These are phyloP conservation scores for Ustilago shanxiensis DNA, from an alignment of 1,284 basidiomycete species.

Conservation along the genomic window DNA sequence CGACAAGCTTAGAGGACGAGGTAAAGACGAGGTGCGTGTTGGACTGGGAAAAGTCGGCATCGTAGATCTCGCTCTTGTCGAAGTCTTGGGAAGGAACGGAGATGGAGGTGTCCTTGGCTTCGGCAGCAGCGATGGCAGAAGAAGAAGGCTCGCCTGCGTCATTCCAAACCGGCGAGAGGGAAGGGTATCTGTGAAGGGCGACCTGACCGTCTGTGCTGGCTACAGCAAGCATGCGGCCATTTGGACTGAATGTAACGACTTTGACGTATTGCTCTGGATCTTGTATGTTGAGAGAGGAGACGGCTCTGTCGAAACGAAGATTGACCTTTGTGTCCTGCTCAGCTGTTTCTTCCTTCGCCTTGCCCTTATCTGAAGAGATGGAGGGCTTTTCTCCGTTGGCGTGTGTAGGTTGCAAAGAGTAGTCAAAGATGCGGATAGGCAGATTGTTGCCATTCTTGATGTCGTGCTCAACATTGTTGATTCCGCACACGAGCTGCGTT, in stretches of 20 bases:
- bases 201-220: conserved; percentile 62
- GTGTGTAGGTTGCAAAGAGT: conserved; percentile 11
- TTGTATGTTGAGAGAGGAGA: conserved; percentile 49
- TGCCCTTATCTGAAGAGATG: conserved; percentile 23
- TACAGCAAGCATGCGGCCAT: conserved; percentile 57
- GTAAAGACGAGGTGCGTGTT: conserved; percentile 61
- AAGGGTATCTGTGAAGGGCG: conserved; percentile 61
- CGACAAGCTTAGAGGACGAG: conserved; percentile 54
- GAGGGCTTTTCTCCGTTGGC: background rate
- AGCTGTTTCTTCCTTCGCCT: conserved; percentile 22
- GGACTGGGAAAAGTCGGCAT: conserved; percentile 65
- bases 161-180: conserved; percentile 53
- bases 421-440: conserved; percentile 60
- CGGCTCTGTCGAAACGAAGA: conserved; percentile 32
- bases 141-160: conserved; percentile 33
- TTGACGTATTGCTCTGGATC: conserved; percentile 61
- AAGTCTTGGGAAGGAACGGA: conserved; percentile 48
- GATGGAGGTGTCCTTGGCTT: conserved; percentile 46
- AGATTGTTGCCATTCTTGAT: conserved; percentile 52
- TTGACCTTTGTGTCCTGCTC: conserved; percentile 20
- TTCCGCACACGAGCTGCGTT: conserved; percentile 55
- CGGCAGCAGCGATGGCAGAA: conserved; percentile 35
- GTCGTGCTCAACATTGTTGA: conserved; percentile 55
- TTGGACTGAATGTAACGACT: conserved; percentile 55
- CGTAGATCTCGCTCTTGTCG: conserved; percentile 63